phyloP scores from a whole-genome alignment of 2,329 filamentous ascomycete genomes.

The Aciculosporium take region DNA sequence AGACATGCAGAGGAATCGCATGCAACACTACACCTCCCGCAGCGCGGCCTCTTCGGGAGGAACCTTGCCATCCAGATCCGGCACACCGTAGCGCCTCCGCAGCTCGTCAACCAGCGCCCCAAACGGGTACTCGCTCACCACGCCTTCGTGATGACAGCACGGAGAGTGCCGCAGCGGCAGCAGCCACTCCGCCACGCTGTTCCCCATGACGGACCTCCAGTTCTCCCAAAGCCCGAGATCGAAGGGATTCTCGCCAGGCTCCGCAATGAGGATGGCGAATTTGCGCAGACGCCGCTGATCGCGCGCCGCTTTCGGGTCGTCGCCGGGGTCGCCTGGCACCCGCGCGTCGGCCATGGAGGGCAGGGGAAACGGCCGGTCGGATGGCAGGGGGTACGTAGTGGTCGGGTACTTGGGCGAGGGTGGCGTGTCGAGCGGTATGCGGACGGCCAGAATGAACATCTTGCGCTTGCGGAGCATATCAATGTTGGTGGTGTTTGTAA shows the following conservation, averaged over 20 bases:
- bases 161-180: constrained; percentile 64
- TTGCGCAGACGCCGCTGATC: constrained; percentile 42
- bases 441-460: constrained; percentile 60
- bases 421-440: constrained; percentile 40
- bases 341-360: background rate
- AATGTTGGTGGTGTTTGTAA: constrained; percentile 69
- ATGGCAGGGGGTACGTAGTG: constrained; percentile 43
- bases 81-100: constrained; percentile 25
- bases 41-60: background rate
- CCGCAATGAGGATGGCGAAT: constrained; percentile 67
- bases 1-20: too few species aligned
- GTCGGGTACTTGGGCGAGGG: constrained; percentile 30
- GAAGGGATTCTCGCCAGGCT: constrained; percentile 72
- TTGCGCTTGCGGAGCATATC: constrained; percentile 55
- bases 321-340: constrained; percentile 8
- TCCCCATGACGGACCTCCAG: constrained; percentile 68
- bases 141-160: constrained; percentile 52
- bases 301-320: constrained; percentile 14
- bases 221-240: constrained; percentile 58
- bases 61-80: constrained; percentile 2
- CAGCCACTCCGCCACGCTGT: constrained; percentile 59
- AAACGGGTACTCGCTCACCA: constrained; percentile 53
- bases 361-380: background rate
- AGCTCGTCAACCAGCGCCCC: constrained; percentile 46
- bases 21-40: too few species aligned